Conservation (phyloP, 2,329 filamentous ascomycete species). For the Pseudonectria buxi region DNA sequence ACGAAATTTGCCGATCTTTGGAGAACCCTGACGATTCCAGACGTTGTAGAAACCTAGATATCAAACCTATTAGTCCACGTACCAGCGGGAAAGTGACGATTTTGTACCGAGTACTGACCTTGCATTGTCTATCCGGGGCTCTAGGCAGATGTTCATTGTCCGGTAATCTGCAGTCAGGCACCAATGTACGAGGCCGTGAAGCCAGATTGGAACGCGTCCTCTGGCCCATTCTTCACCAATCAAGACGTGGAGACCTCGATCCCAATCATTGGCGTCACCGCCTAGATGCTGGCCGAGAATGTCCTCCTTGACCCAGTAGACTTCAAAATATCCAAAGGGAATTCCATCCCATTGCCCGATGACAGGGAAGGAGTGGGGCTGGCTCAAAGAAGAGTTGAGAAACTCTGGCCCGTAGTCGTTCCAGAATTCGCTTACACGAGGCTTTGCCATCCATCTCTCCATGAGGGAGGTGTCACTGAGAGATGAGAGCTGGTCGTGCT, state of each 20-base stretch:
- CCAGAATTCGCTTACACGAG: conserved; percentile 83
- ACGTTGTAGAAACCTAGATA: conserved; percentile 43
- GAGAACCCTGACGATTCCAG: conserved; percentile 71
- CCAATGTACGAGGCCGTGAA: conserved; percentile 82
- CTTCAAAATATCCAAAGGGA: conserved; percentile 94
- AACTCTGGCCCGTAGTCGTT: conserved; percentile 61
- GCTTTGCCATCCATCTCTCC: conserved; percentile 81
- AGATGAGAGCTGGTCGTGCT: conserved; percentile 34
- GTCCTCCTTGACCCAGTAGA: conserved; percentile 98
- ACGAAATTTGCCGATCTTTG: conserved; percentile 77
- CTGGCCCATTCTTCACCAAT: conserved; percentile 90
- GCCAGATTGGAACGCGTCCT: conserved; percentile 74
- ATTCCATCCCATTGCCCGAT: conserved; percentile 93
- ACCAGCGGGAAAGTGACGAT: not conserved
- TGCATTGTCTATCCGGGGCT: conserved; percentile 84
- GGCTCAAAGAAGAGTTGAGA: conserved; percentile 56
- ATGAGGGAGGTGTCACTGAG: conserved; percentile 55
- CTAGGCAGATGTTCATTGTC: conserved; percentile 76
- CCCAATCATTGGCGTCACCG: conserved; percentile 66
- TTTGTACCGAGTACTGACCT: conserved; percentile 53
- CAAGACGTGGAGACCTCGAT: conserved; percentile 81
- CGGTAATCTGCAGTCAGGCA: conserved; percentile 70
- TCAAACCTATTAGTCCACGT: conserved; percentile 6
- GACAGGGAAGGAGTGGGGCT: conserved; percentile 75
- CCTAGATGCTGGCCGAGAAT: conserved; percentile 62